phyloP scores from a whole-genome alignment of 2,329 filamentous ascomycete genomes.

The Corinectria fuckeliana region DNA sequence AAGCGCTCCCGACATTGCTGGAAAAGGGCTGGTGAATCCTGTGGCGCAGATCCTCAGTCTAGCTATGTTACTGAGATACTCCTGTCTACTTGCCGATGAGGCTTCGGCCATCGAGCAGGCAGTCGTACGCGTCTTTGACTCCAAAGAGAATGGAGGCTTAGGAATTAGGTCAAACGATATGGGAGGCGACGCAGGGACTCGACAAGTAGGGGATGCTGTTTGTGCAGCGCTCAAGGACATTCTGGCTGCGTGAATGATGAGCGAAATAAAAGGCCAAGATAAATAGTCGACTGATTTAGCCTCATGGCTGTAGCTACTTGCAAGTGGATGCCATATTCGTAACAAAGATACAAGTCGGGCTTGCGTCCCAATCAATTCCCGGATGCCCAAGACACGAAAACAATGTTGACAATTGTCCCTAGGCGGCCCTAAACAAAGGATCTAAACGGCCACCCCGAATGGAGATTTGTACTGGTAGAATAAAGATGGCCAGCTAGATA shows the following conservation, averaged over 20 bases:
- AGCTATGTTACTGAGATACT: slow-evolving; percentile 79
- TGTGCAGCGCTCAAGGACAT: slow-evolving; percentile 20
- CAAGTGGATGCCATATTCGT: too few species aligned
- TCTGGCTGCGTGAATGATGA: not conserved
- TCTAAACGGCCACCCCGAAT: not conserved
- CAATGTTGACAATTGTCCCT: not conserved
- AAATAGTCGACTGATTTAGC: too few species aligned
- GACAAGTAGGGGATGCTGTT: slow-evolving; percentile 70
- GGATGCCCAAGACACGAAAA: not conserved
- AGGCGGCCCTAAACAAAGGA: not conserved
- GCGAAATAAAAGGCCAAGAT: not conserved
- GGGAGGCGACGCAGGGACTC: slow-evolving; percentile 67
- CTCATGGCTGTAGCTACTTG: too few species aligned
- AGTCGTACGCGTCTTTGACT: slow-evolving; percentile 68
- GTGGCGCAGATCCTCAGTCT: slow-evolving; percentile 74
- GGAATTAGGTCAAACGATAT: slow-evolving; percentile 70
- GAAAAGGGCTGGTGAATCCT: slow-evolving; percentile 75
- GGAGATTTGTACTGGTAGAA: too few species aligned
- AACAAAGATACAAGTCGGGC: too few species aligned
- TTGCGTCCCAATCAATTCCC: not conserved
- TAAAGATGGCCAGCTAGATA: too few species aligned
- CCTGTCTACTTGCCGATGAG: slow-evolving; percentile 65
- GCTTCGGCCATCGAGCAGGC: slow-evolving; percentile 69
- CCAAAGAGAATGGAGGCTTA: slow-evolving; percentile 43
- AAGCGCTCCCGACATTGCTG: slow-evolving; percentile 75